Percentiles rank a stretch among this genome's conserved stretches.
Conservation (phyloP, 2,329 filamentous ascomycete species). For the Nigrospora oryzae region DNA sequence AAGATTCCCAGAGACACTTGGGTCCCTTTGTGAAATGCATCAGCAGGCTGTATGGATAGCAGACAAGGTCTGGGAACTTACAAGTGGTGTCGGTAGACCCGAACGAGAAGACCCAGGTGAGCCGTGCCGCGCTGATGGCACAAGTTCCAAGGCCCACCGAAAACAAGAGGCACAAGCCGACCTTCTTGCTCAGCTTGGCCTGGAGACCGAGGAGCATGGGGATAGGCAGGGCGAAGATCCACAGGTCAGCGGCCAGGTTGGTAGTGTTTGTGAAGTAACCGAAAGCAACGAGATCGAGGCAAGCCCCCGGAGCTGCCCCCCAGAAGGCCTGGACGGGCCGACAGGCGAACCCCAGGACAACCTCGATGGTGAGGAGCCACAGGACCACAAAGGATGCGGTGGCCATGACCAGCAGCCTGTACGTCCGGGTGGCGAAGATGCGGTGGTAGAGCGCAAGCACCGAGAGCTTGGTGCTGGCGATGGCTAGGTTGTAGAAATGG, state of each 20-base stretch:
- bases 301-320: conserved; percentile 10
- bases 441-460: conserved; percentile 17
- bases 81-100: conserved; percentile 14
- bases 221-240: conserved; percentile 18
- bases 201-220: conserved; percentile 13
- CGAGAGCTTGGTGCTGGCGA: conserved; percentile 17
- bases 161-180: conserved; percentile 14
- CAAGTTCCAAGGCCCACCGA: conserved; percentile 15
- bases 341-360: conserved; percentile 14
- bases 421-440: conserved; percentile 10
- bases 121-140: conserved; percentile 14
- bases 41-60: not conserved
- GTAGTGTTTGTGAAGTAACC: conserved; percentile 16
- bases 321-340: conserved; percentile 16
- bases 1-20: conserved; percentile 16
- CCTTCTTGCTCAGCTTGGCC: conserved; percentile 9
- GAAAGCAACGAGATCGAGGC: conserved; percentile 14
- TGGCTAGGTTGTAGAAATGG: conserved; percentile 17
- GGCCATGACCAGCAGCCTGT: conserved; percentile 6
- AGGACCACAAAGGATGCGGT: conserved; percentile 9
- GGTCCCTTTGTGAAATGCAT: conserved; percentile 7
- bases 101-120: conserved; percentile 13
- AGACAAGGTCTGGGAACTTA: conserved; percentile 5
- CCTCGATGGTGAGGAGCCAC: conserved; percentile 16
- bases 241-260: conserved; percentile 16